Percentiles rank a stretch among this genome's conserved stretches.
Conservation (phyloP, 2,329 filamentous ascomycete species). For the Ophiostoma australiae region DNA sequence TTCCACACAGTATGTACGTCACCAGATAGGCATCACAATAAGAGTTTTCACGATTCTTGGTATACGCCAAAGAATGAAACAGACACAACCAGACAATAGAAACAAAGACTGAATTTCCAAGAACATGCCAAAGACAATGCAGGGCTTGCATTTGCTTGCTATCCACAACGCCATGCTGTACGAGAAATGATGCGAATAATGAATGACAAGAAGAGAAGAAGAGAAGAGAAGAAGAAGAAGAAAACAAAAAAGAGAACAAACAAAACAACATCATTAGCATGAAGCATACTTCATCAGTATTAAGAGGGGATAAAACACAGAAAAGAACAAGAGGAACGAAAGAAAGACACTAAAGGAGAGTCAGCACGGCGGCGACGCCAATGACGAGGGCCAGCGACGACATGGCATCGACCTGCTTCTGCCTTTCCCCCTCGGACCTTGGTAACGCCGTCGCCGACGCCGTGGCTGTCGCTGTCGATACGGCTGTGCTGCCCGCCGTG, state of each 20-base stretch:
- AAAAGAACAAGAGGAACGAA: not conserved
- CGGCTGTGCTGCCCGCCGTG: not conserved
- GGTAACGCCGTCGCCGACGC: not conserved
- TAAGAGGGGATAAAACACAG: not conserved
- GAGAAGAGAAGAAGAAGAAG: not conserved
- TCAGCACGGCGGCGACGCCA: not conserved
- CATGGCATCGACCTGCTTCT: slow-evolving; percentile 12
- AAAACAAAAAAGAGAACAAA: not conserved
- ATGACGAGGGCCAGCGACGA: slow-evolving; percentile 12
- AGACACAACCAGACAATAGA: not conserved
- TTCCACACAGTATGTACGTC: not conserved
- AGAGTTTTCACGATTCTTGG: not conserved
- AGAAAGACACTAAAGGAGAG: not conserved
- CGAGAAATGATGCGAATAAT: not conserved
- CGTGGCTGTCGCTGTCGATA: not conserved
- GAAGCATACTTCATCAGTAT: not conserved
- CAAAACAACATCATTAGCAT: not conserved
- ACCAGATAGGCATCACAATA: slow-evolving; percentile 2
- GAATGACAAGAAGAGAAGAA: not conserved
- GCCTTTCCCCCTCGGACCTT: slow-evolving; percentile 12
- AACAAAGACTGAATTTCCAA: not conserved
- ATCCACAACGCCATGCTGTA: slow-evolving; percentile 8
- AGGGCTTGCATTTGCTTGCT: not conserved
- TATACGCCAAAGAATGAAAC: no score
- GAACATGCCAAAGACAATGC: not conserved